Conservation (phyloP, 2,329 filamentous ascomycete species). For the Xylariomycetidae sp. region DNA sequence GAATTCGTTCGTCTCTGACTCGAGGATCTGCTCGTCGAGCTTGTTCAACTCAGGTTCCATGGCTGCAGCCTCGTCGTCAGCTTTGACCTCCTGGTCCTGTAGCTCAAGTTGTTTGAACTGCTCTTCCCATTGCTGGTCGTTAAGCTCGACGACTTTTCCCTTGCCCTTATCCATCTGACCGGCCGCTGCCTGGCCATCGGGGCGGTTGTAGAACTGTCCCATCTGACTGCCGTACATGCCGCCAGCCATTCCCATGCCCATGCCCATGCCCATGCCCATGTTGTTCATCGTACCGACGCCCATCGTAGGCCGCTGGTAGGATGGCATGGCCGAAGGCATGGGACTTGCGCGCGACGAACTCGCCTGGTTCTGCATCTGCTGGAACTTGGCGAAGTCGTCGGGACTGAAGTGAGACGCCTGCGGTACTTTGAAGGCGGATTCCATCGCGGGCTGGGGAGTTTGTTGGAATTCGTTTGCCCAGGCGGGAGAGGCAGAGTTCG, state of each 20-base stretch:
- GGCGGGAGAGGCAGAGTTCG: slow-evolving; percentile 47
- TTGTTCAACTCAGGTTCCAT: slow-evolving; percentile 84
- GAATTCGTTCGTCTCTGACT: slow-evolving; percentile 68
- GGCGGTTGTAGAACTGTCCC: slow-evolving; percentile 35
- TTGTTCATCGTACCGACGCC: slow-evolving; percentile 41
- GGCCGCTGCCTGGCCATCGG: slow-evolving; percentile 38
- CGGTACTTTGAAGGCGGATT: slow-evolving; percentile 59
- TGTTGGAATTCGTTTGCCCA: slow-evolving; percentile 48
- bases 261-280: slow-evolving; percentile 47
- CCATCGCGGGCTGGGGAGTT: slow-evolving; percentile 58
- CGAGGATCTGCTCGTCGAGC: slow-evolving; percentile 61
- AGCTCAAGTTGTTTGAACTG: slow-evolving; percentile 76
- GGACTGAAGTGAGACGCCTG: slow-evolving; percentile 62
- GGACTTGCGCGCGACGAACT: slow-evolving; percentile 47
- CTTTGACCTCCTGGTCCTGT: slow-evolving; percentile 38
- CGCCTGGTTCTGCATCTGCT: slow-evolving; percentile 60
- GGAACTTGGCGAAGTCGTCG: slow-evolving; percentile 83
- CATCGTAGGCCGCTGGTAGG: slow-evolving; percentile 56
- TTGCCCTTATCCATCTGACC: slow-evolving; percentile 63
- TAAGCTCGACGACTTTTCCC: slow-evolving; percentile 87
- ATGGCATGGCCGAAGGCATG: slow-evolving; percentile 44
- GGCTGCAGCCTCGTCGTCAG: slow-evolving; percentile 58
- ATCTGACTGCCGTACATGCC: slow-evolving; percentile 52
- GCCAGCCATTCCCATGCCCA: slow-evolving; percentile 38
- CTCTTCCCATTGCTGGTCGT: slow-evolving; percentile 92